Percentiles rank a stretch among this genome's conserved stretches.
phyloP scores from a whole-genome alignment of 441 rosid species.

The Pelargonium citronellum region DNA sequence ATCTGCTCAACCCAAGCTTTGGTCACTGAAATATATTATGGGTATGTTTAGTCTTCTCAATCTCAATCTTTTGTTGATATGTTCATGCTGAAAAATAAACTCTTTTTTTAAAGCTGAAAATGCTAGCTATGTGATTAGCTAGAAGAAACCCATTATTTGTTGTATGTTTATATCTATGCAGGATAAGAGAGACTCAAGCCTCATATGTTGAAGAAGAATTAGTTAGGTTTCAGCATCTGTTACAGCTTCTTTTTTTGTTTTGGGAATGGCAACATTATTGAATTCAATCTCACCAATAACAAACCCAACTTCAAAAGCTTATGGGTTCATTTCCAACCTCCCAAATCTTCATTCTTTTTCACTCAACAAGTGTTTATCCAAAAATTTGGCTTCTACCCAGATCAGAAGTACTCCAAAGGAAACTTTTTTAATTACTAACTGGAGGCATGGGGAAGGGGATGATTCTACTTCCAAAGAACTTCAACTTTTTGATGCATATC shows the following conservation, averaged over 20 bases:
- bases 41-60: neutral
- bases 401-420: conserved; percentile 53
- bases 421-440: conserved; percentile 45
- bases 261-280: conserved; percentile 42
- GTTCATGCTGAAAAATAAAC: neutral
- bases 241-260: too few species aligned
- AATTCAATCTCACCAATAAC: conserved; percentile 44
- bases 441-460: conserved; percentile 40
- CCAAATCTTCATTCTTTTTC: conserved; percentile 36
- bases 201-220: neutral
- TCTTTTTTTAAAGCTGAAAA: neutral
- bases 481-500: conserved; percentile 42
- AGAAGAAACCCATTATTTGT: neutral
- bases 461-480: conserved; percentile 38
- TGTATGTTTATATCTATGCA: neutral
- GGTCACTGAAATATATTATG: too few species aligned
- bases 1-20: too few species aligned
- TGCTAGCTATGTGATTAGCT: neutral
- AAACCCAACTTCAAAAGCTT: conserved; percentile 31
- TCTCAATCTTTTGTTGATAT: too few species aligned
- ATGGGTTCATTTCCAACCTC: conserved; percentile 41
- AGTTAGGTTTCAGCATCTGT: neutral
- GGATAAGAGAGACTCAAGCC: neutral
- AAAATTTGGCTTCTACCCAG: conserved; percentile 53
- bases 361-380: conserved; percentile 37